A percentile compares a stretch with the other conserved stretches of the same genome.
phyloP scores from a whole-genome alignment of 2,329 filamentous ascomycete species.

The Colletotrichum navitas region DNA sequence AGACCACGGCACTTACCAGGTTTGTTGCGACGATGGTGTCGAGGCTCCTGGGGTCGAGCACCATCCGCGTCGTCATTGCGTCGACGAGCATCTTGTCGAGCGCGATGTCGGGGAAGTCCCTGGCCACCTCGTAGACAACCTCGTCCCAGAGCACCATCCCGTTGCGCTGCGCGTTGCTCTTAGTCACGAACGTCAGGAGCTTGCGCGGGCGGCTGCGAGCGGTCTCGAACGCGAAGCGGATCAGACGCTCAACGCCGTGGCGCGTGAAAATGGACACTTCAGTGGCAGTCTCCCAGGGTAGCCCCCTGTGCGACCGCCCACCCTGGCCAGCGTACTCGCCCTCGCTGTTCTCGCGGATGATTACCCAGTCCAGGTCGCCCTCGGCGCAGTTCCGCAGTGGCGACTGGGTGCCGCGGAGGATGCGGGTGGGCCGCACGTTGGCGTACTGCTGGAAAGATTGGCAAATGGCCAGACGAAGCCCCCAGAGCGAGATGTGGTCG shows the following conservation, averaged over 20 bases:
- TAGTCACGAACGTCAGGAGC: conserved; percentile 72
- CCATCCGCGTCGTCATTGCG: conserved; percentile 64
- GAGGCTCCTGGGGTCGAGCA: conserved; percentile 67
- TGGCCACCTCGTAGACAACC: conserved; percentile 65
- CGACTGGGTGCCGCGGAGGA: conserved; percentile 69
- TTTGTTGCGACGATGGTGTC: conserved; percentile 76
- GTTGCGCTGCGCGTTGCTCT: conserved; percentile 75
- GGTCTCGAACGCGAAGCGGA: conserved; percentile 73
- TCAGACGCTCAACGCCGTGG: conserved; percentile 69
- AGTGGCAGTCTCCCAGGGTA: conserved; percentile 70
- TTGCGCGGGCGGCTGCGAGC: conserved; percentile 66
- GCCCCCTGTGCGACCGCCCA: conserved; percentile 67
- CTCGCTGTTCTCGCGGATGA: conserved; percentile 75
- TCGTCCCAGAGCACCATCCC: conserved; percentile 79
- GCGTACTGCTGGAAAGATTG: conserved; percentile 75
- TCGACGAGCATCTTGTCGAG: conserved; percentile 76
- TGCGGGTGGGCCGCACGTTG: conserved; percentile 72
- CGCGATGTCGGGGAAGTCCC: conserved; percentile 70
- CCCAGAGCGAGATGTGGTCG: conserved; percentile 76
- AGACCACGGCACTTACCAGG: conserved; percentile 51
- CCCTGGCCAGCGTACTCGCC: conserved; percentile 75
- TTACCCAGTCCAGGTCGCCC: conserved; percentile 74
- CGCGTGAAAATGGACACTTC: conserved; percentile 74
- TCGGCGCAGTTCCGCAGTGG: conserved; percentile 62
- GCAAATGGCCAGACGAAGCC: conserved; percentile 72